These are phyloP conservation scores for Hypoxylon rubiginosum DNA, from an alignment of 2,329 filamentous ascomycete species.

Conservation along the genomic window DNA sequence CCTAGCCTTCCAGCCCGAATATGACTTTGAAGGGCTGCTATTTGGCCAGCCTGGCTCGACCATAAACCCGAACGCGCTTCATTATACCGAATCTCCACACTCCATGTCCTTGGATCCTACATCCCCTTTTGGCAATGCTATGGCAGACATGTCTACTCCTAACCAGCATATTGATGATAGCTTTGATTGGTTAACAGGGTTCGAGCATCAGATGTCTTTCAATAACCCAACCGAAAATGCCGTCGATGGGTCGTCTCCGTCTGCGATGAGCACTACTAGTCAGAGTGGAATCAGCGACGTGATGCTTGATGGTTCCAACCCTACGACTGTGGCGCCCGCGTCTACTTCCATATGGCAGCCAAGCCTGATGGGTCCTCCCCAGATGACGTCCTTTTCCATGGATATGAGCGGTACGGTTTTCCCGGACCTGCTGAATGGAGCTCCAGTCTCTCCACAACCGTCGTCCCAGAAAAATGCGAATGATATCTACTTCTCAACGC, in stretches of 20 bases:
- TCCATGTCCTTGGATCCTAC: conserved; percentile 72
- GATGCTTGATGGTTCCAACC: conserved; percentile 86
- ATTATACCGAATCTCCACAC: conserved; percentile 85
- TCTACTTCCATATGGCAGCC: conserved; percentile 77
- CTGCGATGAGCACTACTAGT: conserved; percentile 94
- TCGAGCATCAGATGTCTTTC: conserved; percentile 82
- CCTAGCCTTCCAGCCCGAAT: conserved; percentile 71
- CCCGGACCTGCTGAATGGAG: conserved; percentile 79
- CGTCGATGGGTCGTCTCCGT: conserved; percentile 93
- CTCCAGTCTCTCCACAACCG: conserved; percentile 83
- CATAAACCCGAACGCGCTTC: conserved; percentile 80
- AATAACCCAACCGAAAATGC: conserved; percentile 80
- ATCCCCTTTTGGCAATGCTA: conserved; percentile 70
- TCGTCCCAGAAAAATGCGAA: conserved; percentile 77
- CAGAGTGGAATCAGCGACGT: conserved; percentile 92
- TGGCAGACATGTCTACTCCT: conserved; percentile 67
- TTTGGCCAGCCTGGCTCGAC: conserved; percentile 76
- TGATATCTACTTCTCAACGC: conserved; percentile 84
- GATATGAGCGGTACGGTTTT: conserved; percentile 82
- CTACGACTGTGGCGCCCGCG: conserved; percentile 66
- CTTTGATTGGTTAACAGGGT: conserved; percentile 85
- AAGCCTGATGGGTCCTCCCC: conserved; percentile 76
- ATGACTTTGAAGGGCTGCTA: conserved; percentile 77
- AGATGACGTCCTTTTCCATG: conserved; percentile 79
- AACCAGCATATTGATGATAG: conserved; percentile 77